Evolutionary conservation across 768 basidiomycete genomes (phyloP), one percentile per base, ranked within the genome.

Genomic region (Roridomyces roridus): DNA sequence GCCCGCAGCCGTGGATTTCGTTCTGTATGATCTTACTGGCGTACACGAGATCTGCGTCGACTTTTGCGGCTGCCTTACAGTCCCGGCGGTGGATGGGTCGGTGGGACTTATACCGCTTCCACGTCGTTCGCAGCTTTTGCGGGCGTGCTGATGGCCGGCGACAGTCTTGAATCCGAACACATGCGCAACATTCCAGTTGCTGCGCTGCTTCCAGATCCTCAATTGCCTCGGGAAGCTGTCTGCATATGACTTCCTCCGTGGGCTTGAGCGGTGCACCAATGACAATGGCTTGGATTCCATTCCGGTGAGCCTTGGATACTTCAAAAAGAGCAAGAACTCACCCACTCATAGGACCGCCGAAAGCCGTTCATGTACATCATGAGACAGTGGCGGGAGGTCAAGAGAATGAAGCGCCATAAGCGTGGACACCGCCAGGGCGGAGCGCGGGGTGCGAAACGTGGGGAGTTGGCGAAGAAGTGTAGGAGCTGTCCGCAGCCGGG

Each of bases 401-500:
- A 63, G 28, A 34, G 46, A 5, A 18, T 39, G 18, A 54, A 54
- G 25, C 21, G 52, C 1, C n/a, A 29, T 18, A 54, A 53, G 14
- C 24, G 44, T 6, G 64, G 62, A 11, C 63, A 63, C 18, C 28
- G 28, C 7, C 36, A 17, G 1, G 36, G 28, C 8, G 63, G 62
- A 6, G 43, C 53, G 14, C 28, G 20, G 2, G 48, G 20, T 11
- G 57, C 45, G 3, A 1, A 6, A 8, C 42, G 39, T 7, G 58
- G 64, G 3, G 26, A 53, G 28, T 44, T 44, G 10, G 51, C 62
- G 1, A 17, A 57, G 2, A 12, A 26, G n/a, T 65, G 64, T 24
- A 52, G 58, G 1, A 48, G 53, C 5, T 65, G 58, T 37, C 62
- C 64, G 4, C 57, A 60, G 28, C 52, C 58, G 10, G 46, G 36